These are phyloP conservation scores for Bombardia bombarda DNA, from an alignment of 495 filamentous ascomycete genomes.

Conservation along the genomic window DNA sequence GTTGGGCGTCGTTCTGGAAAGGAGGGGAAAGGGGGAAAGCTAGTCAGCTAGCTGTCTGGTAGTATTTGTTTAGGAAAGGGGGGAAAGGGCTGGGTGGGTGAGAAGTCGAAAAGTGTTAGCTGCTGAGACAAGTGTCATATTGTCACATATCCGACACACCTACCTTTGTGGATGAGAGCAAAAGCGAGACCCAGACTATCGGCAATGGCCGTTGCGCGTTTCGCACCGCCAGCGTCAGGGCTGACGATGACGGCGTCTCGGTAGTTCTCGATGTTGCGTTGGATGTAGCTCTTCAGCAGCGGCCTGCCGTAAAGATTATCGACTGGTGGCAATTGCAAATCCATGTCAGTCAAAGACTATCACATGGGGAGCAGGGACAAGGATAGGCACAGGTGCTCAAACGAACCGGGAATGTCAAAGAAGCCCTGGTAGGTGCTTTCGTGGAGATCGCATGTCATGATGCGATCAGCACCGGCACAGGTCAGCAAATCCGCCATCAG, in stretches of 20 bases:
- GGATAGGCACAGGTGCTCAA: no score
- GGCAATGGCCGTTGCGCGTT: conserved; percentile 93
- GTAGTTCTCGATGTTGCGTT: conserved; percentile 77
- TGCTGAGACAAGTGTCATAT: no score
- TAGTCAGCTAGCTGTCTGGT: no score
- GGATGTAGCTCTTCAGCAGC: conserved; percentile 82
- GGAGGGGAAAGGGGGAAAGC: no score
- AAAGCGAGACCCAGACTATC: conserved; percentile 89
- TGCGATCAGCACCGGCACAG: conserved; percentile 88
- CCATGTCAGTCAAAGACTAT: no score
- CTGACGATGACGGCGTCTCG: conserved; percentile 88
- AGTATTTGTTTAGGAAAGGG: conserved; percentile 38
- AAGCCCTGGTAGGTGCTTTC: conserved; percentile 50
- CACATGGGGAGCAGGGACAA: no score
- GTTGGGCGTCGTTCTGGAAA: conserved; percentile 95
- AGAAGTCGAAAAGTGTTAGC: no score
- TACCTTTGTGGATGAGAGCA: conserved; percentile 97
- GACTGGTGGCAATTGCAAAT: no score
- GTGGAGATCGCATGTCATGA: conserved; percentile 96
- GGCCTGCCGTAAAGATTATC: conserved; percentile 92
- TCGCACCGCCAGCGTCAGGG: conserved; percentile 93
- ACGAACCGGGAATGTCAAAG: no score
- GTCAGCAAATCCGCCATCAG: conserved; percentile 89
- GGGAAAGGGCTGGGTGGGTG: conserved; percentile 20
- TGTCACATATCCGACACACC: no score